Evolutionary conservation across 805 yeast genomes (phyloP), one percentile per base, ranked within the genome.

Genomic region (Myxozyma mucilagina): DNA sequence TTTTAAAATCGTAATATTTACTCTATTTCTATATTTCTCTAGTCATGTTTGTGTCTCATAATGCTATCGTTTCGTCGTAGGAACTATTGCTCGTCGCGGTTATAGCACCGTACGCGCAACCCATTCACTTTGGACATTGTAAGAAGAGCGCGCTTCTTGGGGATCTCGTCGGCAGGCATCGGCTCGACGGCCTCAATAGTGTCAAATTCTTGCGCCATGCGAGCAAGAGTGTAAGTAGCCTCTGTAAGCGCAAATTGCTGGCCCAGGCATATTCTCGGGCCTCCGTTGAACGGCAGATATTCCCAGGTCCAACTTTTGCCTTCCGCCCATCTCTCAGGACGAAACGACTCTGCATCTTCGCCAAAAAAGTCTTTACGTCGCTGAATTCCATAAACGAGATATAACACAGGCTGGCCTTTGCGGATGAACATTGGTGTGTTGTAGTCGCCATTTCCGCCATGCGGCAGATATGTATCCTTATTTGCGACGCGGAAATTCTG

Each of bases 181-280:
- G 20, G 10, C 9, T 41, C 18, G 24, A 16, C 45, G 45, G 20
- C 10, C 20, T 60, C 67, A 10, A 70, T 14, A 5, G 67, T 60
- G 20, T 70, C 69, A 60, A 70, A 74, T 63, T 60, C 60, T 57
- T 76, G 78, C 36, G 70, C 57, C 54, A 79, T 68, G 61, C 82
- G 73, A n/a, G 73, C 76, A 43, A 78, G 65, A n/a, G 76, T 72
- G 69, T 79, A 81, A 16, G 80, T 73, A 10, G 82, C 80, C 70
- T 81, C 84, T 24, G 83, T 80, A 24, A 81, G 75, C 5, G 84
- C 85, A 70, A 79, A 80, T 70, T 81, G 84, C 72, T 81, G 84
- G 42, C 84, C 85, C 57, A 81, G 72, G 69, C 84, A 81, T 61
- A 81, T 80, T 63, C 85, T 71, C 20, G 84, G 84, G 8, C 85